These are phyloP conservation scores for Trichoderma aggressivum DNA, from an alignment of 2,329 filamentous ascomycete species.

Conservation along the genomic window DNA sequence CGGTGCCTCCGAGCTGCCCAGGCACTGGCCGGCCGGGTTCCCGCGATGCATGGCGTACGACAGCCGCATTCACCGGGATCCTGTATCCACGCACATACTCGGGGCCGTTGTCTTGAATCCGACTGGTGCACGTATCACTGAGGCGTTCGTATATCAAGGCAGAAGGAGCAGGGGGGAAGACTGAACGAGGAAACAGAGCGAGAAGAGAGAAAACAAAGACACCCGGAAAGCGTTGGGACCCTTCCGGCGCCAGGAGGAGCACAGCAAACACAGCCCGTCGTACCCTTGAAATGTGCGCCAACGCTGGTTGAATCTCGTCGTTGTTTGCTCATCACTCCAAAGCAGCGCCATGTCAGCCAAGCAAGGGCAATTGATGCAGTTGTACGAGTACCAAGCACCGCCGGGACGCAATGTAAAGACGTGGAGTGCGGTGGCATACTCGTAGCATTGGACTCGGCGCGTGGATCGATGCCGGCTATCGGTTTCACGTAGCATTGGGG, in stretches of 20 bases:
- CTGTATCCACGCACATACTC: conserved; percentile 5
- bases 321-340: background rate
- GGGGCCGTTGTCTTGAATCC: conserved; percentile 3
- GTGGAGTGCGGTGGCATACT: background rate
- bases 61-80: conserved; percentile 8
- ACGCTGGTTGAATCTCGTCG: background rate
- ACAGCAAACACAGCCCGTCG: background rate
- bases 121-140: conserved; percentile 15
- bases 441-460: background rate
- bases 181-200: background rate
- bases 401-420: background rate
- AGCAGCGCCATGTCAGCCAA: background rate
- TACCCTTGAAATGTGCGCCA: background rate
- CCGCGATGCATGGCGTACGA: conserved; percentile 12
- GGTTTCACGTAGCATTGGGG: conserved; percentile 1
- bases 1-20: conserved; percentile 2
- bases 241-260: background rate
- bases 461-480: conserved; percentile 8
- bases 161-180: background rate
- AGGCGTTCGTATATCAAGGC: background rate
- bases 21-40: conserved; percentile 1
- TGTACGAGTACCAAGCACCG: background rate
- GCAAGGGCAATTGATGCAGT: background rate
- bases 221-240: no score
- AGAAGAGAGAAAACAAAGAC: background rate